Evolutionary conservation across 345 rosid genomes (phyloP).

Genomic region (Populus ilicifolia): DNA sequence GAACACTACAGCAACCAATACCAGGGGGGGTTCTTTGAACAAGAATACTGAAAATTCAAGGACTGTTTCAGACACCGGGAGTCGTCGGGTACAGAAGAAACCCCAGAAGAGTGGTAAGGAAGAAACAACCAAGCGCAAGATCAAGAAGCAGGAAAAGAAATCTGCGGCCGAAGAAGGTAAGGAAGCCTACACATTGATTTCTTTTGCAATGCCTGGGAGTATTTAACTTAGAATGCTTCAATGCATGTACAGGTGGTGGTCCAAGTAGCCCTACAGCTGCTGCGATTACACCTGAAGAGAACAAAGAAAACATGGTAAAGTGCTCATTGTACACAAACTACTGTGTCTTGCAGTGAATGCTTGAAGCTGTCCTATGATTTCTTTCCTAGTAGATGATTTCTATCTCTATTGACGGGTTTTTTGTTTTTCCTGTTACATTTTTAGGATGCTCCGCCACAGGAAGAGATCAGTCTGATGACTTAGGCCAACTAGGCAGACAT

Average conservation of each 20-base stretch:
- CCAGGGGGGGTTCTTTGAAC: slow-evolving; percentile 28
- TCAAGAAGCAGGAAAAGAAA: slow-evolving; percentile 43
- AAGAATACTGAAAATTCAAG: slow-evolving; percentile 39
- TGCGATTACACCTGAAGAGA: slow-evolving; percentile 37
- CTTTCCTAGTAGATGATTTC: neutral
- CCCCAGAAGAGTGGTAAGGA: slow-evolving; percentile 48
- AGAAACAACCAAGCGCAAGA: slow-evolving; percentile 38
- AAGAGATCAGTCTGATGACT: slow-evolving; percentile 22
- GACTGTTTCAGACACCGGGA: slow-evolving; percentile 36
- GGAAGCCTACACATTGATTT: neutral
- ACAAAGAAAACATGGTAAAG: slow-evolving; percentile 82
- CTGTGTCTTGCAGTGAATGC: neutral
- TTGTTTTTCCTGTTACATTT: neutral
- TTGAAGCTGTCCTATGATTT: neutral
- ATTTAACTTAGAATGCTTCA: no score
- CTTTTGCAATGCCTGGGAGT: neutral
- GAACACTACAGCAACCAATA: slow-evolving; percentile 36
- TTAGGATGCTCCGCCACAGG: slow-evolving; percentile 33
- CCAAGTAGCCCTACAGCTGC: slow-evolving; percentile 33
- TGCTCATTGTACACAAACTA: neutral
- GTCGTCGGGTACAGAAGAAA: slow-evolving; percentile 44
- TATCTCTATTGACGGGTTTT: neutral
- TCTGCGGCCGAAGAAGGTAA: slow-evolving; percentile 47
- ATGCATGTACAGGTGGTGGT: slow-evolving; percentile 32
- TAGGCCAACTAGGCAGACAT: slow-evolving; percentile 14